Percentiles rank a stretch among this genome's conserved stretches.
phyloP scores from a whole-genome alignment of 495 filamentous ascomycete genomes.

The Tetracladium setigerum region DNA sequence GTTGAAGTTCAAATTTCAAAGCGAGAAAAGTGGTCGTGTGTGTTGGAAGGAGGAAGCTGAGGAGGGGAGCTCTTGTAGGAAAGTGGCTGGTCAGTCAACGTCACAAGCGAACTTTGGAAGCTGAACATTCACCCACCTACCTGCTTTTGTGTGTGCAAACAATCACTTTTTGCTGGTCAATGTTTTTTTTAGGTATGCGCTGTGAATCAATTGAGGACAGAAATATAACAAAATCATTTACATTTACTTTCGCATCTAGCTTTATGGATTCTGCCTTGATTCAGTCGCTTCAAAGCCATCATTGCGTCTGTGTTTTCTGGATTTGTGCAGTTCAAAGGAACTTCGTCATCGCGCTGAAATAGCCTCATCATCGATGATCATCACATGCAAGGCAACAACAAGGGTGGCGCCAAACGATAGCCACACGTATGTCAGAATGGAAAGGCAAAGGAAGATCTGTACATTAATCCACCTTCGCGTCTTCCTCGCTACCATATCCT shows the following conservation, averaged over 20 bases:
- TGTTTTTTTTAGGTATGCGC: neutral
- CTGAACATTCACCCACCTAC: neutral
- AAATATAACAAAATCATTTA: neutral
- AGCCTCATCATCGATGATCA: neutral
- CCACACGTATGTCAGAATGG: too few species aligned
- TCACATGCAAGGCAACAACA: constrained; percentile 10
- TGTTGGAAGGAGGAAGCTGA: constrained; percentile 5
- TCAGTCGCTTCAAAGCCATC: neutral
- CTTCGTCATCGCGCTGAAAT: constrained; percentile 15
- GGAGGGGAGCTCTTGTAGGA: constrained; percentile 5
- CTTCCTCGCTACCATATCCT: too few species aligned
- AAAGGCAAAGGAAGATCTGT: too few species aligned
- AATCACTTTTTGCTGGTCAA: neutral
- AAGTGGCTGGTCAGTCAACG: constrained; percentile 6
- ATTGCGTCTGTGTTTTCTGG: neutral
- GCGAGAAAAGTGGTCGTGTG: constrained; percentile 10
- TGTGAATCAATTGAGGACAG: neutral
- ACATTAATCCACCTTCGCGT: too few species aligned
- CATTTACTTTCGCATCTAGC: neutral
- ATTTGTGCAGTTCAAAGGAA: neutral
- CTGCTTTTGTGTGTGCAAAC: neutral
- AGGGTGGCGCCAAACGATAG: too few species aligned
- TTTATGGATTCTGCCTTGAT: constrained; percentile 12
- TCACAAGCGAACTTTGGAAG: constrained; percentile 4
- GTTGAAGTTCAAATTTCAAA: neutral